These are phyloP conservation scores for Talaromyces islandicus DNA, from an alignment of 2,329 filamentous ascomycete species.

Conservation along the genomic window DNA sequence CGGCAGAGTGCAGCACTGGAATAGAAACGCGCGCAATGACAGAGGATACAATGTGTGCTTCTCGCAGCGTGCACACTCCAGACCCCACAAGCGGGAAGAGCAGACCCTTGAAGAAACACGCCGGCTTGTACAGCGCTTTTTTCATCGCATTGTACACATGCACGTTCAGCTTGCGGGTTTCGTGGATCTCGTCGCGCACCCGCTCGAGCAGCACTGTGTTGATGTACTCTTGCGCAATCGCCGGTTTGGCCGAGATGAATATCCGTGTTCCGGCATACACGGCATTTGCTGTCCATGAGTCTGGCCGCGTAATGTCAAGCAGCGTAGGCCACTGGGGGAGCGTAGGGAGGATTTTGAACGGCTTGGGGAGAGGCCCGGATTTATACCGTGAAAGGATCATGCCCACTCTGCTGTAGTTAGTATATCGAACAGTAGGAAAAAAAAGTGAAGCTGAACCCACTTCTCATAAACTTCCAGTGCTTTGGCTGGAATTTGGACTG, in stretches of 20 bases:
- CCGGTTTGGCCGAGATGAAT: conserved; percentile 79
- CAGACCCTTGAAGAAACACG: conserved; percentile 94
- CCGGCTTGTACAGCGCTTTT: conserved; percentile 87
- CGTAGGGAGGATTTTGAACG: conserved; percentile 92
- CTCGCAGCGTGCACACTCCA: conserved; percentile 83
- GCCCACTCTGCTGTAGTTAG: conserved; percentile 56
- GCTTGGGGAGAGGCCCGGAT: conserved; percentile 92
- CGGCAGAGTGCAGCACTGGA: conserved; percentile 85
- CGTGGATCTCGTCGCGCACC: conserved; percentile 89
- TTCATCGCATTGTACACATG: conserved; percentile 93
- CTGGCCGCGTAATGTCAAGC: conserved; percentile 74
- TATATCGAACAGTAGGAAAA: background rate
- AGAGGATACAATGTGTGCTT: conserved; percentile 85
- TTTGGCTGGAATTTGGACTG: conserved; percentile 80
- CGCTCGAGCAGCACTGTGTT: conserved; percentile 80
- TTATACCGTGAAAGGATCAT: conserved; percentile 88
- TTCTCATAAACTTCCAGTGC: conserved; percentile 93
- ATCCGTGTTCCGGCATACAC: conserved; percentile 86
- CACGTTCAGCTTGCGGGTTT: conserved; percentile 91
- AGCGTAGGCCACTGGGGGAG: conserved; percentile 90
- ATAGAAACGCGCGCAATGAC: conserved; percentile 81
- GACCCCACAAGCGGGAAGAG: conserved; percentile 82
- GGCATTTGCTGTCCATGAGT: conserved; percentile 71
- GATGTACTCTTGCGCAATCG: conserved; percentile 76
- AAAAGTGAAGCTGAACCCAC: conserved; percentile 39